phyloP scores from a whole-genome alignment of 2,329 filamentous ascomycete genomes.

The Trichoderma endophyticum region DNA sequence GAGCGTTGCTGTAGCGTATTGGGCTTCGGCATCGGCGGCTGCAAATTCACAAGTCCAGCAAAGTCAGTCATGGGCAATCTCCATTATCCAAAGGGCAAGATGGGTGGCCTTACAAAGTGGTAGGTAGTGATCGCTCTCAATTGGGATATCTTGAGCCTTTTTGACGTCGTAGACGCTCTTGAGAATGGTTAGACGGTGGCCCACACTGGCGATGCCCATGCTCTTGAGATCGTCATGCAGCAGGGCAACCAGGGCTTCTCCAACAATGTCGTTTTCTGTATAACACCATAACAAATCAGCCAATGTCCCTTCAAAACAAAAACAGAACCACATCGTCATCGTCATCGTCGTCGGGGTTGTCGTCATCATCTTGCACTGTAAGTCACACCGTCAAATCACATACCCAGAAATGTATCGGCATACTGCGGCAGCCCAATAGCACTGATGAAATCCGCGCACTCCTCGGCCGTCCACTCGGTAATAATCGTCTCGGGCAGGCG shows the following conservation, averaged over 20 bases:
- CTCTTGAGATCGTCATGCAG: constrained; percentile 93
- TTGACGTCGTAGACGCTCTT: constrained; percentile 97
- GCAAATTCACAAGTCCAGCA: constrained; percentile 21
- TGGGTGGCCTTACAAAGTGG: constrained; percentile 67
- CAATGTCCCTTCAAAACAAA: background rate
- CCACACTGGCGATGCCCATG: constrained; percentile 89
- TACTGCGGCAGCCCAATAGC: constrained; percentile 80
- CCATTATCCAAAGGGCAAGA: background rate
- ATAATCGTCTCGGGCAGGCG: constrained; percentile 71
- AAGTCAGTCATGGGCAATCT: constrained; percentile 12
- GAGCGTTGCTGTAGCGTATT: constrained; percentile 82
- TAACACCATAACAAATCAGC: constrained; percentile 22
- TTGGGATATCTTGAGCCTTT: constrained; percentile 83
- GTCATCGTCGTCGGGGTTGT: constrained; percentile 16
- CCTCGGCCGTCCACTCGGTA: constrained; percentile 77
- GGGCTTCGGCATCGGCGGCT: constrained; percentile 86
- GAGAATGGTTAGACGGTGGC: constrained; percentile 89
- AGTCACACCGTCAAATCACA: constrained; percentile 51
- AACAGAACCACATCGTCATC: background rate
- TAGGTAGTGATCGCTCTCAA: constrained; percentile 91
- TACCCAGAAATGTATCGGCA: constrained; percentile 78
- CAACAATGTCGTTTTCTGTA: constrained; percentile 88
- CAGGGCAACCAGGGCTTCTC: constrained; percentile 83
- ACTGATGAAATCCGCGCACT: constrained; percentile 85
- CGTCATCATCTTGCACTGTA: background rate